These are phyloP conservation scores for Corylus americana DNA, from an alignment of 306 rosid species.

Conservation along the genomic window DNA sequence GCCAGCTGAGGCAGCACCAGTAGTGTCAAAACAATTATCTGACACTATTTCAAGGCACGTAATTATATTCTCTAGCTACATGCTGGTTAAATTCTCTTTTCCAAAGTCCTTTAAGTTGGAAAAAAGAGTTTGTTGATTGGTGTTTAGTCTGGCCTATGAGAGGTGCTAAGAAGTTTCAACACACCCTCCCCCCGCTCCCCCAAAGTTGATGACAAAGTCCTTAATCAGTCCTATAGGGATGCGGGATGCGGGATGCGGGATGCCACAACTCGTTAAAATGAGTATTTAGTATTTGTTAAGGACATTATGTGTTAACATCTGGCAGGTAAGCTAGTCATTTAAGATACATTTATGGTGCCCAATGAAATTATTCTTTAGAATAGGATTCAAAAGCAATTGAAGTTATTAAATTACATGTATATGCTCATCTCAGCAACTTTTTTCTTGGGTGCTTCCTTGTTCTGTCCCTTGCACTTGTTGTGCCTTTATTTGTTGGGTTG, in stretches of 20 bases:
- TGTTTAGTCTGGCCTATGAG: background rate
- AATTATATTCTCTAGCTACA: background rate
- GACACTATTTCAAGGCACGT: constrained; percentile 79
- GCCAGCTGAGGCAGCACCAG: constrained; percentile 89
- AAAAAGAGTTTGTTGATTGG: background rate
- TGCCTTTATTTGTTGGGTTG: background rate
- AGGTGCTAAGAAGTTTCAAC: too few species aligned
- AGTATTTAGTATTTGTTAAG: too few species aligned
- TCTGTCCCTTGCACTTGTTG: background rate
- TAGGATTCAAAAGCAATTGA: background rate
- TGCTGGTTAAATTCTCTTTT: background rate
- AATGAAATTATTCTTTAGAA: background rate
- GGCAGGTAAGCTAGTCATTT: background rate
- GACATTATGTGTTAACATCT: background rate
- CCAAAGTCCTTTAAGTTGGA: background rate
- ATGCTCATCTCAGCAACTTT: background rate
- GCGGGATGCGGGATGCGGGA: too few species aligned
- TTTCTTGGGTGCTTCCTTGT: background rate
- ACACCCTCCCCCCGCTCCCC: too few species aligned
- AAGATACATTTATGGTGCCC: background rate
- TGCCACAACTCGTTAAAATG: too few species aligned
- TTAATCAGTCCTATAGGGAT: too few species aligned
- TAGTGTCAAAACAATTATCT: constrained; percentile 80
- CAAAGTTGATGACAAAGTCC: too few species aligned
- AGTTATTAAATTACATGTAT: background rate